Percentiles rank a stretch among this genome's conserved stretches.
Conservation (phyloP, 805 yeast genomes). For the Torulaspora maleeae region DNA sequence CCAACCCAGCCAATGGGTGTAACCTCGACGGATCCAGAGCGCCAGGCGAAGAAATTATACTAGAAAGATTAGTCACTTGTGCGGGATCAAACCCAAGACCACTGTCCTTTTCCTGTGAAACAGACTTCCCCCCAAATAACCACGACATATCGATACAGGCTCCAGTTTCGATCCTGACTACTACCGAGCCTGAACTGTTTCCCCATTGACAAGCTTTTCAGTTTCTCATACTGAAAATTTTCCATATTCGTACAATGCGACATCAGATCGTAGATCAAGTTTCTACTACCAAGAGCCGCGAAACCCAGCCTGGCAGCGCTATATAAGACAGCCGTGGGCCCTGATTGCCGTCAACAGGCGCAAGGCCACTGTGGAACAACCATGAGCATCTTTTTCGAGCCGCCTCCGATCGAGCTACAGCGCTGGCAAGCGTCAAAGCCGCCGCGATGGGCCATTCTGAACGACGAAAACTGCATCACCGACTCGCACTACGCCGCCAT, state of each 20-base stretch:
- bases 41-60: slow-evolving; percentile 55
- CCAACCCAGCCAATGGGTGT: slow-evolving; percentile 91
- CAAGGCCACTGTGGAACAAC: not conserved
- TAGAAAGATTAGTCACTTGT: slow-evolving; percentile 57
- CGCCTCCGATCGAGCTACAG: slow-evolving; percentile 3
- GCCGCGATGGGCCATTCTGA: slow-evolving; percentile 6
- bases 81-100: slow-evolving; percentile 58
- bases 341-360: not conserved
- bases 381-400: slow-evolving; percentile 4
- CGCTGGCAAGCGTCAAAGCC: slow-evolving; percentile 3
- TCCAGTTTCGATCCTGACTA: not conserved
- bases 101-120: slow-evolving; percentile 12
- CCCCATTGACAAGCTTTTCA: slow-evolving; percentile 1
- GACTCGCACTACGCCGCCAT: slow-evolving; percentile 1
- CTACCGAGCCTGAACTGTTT: not conserved
- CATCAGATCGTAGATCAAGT: not conserved
- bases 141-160: slow-evolving; percentile 21
- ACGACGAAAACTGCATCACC: slow-evolving; percentile 6
- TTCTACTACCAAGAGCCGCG: too few species aligned
- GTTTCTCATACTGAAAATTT: slow-evolving; percentile 5
- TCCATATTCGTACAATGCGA: slow-evolving; percentile 4
- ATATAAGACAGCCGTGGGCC: not conserved
- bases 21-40: slow-evolving; percentile 64
- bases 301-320: not conserved
- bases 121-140: slow-evolving; percentile 22